Percentiles rank a stretch among this genome's conserved stretches.
Conservation (phyloP, 208 protist genomes). For the Crithidia expoeki region DNA sequence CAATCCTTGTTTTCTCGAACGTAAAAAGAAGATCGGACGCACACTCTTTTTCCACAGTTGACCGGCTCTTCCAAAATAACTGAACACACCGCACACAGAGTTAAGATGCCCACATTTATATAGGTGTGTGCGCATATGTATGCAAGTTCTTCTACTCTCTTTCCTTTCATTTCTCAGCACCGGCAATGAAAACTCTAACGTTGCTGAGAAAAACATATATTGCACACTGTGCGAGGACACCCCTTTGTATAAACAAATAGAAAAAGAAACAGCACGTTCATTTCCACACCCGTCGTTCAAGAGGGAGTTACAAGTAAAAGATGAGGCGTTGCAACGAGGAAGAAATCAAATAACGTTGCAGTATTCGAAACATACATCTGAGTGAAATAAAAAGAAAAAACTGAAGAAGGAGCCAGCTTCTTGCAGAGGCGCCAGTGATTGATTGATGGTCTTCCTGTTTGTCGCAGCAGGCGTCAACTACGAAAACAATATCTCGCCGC, state of each 20-base stretch:
- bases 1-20: no score
- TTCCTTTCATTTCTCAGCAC: not conserved
- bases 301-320: not conserved
- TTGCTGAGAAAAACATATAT: not conserved
- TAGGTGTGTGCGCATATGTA: no score
- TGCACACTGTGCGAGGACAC: not conserved
- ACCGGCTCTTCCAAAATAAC: no score
- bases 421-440: constrained; percentile 6
- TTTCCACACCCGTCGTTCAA: no score
- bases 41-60: no score
- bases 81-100: not conserved
- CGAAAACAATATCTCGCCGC: constrained; percentile 31
- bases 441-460: not conserved
- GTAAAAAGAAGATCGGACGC: no score
- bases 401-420: no score
- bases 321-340: not conserved
- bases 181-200: not conserved
- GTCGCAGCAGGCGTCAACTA: not conserved
- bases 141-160: not conserved
- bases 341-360: constrained; percentile 26
- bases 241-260: not conserved
- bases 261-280: no score
- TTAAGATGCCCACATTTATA: no score
- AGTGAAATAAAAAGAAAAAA: constrained; percentile 30
- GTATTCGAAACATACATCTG: constrained; percentile 14